Evolutionary conservation across 768 basidiomycete species (phyloP).

Genomic region (Suillus fuscotomentosus): DNA sequence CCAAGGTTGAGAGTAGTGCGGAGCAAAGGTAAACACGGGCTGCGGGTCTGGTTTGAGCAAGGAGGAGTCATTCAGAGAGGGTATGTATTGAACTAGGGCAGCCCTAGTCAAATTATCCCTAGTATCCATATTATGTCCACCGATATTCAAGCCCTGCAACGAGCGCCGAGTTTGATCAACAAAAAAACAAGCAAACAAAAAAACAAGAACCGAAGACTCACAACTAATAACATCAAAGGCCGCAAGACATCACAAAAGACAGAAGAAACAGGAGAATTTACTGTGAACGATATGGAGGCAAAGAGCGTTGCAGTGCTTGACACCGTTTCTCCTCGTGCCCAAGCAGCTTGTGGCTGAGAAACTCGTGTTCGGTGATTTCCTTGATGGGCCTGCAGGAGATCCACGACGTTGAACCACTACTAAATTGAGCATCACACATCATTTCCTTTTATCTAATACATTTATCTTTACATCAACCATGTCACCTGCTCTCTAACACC

Average conservation of each 20-base stretch:
- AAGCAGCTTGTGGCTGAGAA: conserved; percentile 30
- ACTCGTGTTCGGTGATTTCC: conserved; percentile 31
- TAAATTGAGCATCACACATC: conserved; percentile 11
- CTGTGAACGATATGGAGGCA: not conserved
- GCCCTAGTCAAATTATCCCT: conserved; percentile 30
- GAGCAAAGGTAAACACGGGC: conserved; percentile 17
- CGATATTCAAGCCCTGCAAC: conserved; percentile 32
- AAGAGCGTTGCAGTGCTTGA: conserved; percentile 10
- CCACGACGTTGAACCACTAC: conserved; percentile 3
- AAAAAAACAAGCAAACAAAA: not conserved
- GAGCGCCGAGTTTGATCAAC: conserved; percentile 2
- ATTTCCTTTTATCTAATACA: conserved; percentile 9
- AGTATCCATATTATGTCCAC: conserved; percentile 29
- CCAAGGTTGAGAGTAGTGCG: conserved; percentile 17
- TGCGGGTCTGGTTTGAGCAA: conserved; percentile 14
- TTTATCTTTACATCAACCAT: conserved; percentile 11
- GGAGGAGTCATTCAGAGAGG: conserved; percentile 9
- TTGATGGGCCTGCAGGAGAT: conserved; percentile 14
- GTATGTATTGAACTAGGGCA: conserved; percentile 20
- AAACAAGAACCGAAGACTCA: conserved; percentile 8
- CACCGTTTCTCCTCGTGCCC: conserved; percentile 28
- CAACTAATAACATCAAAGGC: conserved; percentile 23
- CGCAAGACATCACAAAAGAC: conserved; percentile 19
- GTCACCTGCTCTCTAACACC: conserved; percentile 9
- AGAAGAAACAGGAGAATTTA: conserved; percentile 12